phyloP scores from a whole-genome alignment of 306 rosid species.

The Medicago lupulina region DNA sequence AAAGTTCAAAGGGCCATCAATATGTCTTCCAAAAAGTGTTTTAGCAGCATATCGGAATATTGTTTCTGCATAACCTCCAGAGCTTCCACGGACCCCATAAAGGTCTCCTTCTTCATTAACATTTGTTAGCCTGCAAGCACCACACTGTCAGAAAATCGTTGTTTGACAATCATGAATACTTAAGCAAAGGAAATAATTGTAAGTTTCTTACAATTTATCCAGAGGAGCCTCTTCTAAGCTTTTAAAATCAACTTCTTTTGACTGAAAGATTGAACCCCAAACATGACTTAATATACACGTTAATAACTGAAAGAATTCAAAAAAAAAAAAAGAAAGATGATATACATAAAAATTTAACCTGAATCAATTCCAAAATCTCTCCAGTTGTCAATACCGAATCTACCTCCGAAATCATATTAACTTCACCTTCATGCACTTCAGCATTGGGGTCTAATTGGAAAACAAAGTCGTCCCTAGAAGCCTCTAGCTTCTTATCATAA shows the following conservation, averaged over 20 bases:
- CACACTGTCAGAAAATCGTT: slow-evolving; percentile 23
- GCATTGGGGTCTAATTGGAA: slow-evolving; percentile 55
- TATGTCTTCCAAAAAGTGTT: slow-evolving; percentile 72
- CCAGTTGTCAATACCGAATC: slow-evolving; percentile 95
- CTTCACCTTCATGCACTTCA: slow-evolving; percentile 49
- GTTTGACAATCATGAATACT: slow-evolving; percentile 26
- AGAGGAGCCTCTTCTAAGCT: slow-evolving; percentile 77
- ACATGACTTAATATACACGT: slow-evolving; percentile 29
- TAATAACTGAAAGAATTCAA: slow-evolving; percentile 25
- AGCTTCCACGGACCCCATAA: slow-evolving; percentile 85
- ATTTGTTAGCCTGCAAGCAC: slow-evolving; percentile 72
- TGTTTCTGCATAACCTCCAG: slow-evolving; percentile 94
- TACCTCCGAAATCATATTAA: slow-evolving; percentile 65
- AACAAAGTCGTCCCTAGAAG: slow-evolving; percentile 89
- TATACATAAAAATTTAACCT: slow-evolving; percentile 56
- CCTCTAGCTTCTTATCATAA: slow-evolving; percentile 98
- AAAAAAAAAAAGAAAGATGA: slow-evolving; percentile 26
- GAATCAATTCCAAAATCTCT: slow-evolving; percentile 89
- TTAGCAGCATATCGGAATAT: slow-evolving; percentile 79
- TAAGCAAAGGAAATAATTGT: slow-evolving; percentile 31
- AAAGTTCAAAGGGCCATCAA: slow-evolving; percentile 76
- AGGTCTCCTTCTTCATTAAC: slow-evolving; percentile 72
- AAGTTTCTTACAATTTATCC: slow-evolving; percentile 73
- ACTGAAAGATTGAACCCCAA: slow-evolving; percentile 55
- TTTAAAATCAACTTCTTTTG: slow-evolving; percentile 70